A percentile compares a stretch with the other conserved stretches of the same genome.
phyloP scores from a whole-genome alignment of 352 stramenopile genomes.

The Achlya hypogyna region DNA sequence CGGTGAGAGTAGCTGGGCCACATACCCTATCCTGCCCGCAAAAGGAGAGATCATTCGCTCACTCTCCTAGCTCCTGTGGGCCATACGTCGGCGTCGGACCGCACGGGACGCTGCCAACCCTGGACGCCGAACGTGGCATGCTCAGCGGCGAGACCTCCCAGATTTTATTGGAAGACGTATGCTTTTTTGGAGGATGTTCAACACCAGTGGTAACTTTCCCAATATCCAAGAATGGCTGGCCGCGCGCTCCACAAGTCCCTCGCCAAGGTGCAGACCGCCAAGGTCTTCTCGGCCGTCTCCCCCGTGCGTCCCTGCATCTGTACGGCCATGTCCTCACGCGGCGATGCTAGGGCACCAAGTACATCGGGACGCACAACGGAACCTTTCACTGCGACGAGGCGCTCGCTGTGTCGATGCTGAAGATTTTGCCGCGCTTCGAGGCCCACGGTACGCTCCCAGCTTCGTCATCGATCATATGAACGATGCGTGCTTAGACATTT shows the following conservation, averaged over 20 bases:
- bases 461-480: not conserved
- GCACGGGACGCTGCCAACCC: not conserved
- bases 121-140: not conserved
- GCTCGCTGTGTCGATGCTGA: slow-evolving; percentile 95
- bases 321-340: not conserved
- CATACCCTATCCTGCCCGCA: too few species aligned
- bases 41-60: too few species aligned
- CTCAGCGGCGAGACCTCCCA: not conserved
- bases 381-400: slow-evolving; percentile 99
- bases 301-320: not conserved
- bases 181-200: not conserved
- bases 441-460: slow-evolving; percentile 40
- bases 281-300: slow-evolving; percentile 9
- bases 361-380: slow-evolving; percentile 95
- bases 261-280: slow-evolving; percentile 14
- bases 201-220: not conserved
- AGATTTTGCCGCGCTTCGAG: slow-evolving; percentile 88
- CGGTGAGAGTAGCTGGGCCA: too few species aligned
- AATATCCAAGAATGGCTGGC: not conserved
- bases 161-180: not conserved
- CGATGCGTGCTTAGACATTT: slow-evolving; percentile 23
- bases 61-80: too few species aligned
- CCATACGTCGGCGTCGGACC: too few species aligned
- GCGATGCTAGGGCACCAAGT: slow-evolving; percentile 33
- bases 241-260: slow-evolving; percentile 8